Base-by-base conservation (phyloP, 192 early-diverging fungal genomes). In the Umbelopsis ramanniana region DNA sequence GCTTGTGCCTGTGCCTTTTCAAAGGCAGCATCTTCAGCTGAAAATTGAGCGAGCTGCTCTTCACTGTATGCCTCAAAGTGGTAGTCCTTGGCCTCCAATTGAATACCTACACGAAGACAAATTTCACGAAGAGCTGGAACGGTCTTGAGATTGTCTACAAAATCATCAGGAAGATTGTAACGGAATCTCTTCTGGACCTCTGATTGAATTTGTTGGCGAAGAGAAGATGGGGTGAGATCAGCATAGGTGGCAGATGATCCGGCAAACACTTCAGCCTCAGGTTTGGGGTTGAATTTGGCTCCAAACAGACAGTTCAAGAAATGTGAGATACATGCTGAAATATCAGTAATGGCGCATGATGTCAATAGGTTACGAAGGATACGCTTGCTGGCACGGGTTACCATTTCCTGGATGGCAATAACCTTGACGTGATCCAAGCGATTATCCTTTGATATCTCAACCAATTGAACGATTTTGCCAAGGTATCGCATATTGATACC, bases 401-500 rank as follows among this genome's bases (percentile, higher is more conserved):
- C 80, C 93, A 99, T 97, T 82, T 98, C 96, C 73, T 92, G 89
- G 24, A 92, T 67, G 29, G 93, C 86, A 40, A 97, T 79, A 5
- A 89, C 84, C 45, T 85, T 81, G 57, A 91, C 82, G 35, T 89
- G 88, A 17, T 76, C 74, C 40, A 91, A 73, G 24, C 80, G 79
- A 29, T 80, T 75, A 48, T 88, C 91, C 19, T 84, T 74, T 60
- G 86, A 78, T 24, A 86, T 72, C 8, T 93, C 85, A 38, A 96
- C 82, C 23, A 92, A 70, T 46, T 81, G 67, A 21, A 89, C 88
- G 5, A 97, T 85, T 52, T 81, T 86, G 10, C 96, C 97, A 23
- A 99, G 86, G 74, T 97, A 98, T 37, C 97, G 89, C 94, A 98
- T 97, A 81, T 98, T 97, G 82, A 99, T 91, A 72, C 97, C 97